Evolutionary conservation across 2,329 filamentous ascomycete species (phyloP).

Genomic region (Phialocephala subalpina): DNA sequence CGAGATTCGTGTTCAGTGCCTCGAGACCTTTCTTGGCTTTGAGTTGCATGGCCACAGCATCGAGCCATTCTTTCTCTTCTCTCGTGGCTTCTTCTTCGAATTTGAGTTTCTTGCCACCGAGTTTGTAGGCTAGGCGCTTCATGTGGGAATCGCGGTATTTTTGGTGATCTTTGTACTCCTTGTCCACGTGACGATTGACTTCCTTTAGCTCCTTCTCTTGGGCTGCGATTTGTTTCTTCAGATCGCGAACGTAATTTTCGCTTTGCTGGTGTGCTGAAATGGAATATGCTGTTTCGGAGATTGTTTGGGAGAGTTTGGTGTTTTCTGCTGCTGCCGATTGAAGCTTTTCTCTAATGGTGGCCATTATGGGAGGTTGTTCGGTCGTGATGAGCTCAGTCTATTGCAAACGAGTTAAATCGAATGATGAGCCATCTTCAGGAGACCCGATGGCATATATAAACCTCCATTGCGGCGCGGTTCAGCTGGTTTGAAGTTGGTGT

Average conservation of each 20-base stretch:
- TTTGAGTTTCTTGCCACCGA: slow-evolving; percentile 57
- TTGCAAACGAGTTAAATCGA: not conserved
- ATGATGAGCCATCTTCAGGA: not conserved
- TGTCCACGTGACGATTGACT: slow-evolving; percentile 51
- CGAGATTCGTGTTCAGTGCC: slow-evolving; percentile 49
- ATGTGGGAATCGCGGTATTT: slow-evolving; percentile 61
- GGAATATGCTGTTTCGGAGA: slow-evolving; percentile 59
- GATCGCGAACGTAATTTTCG: slow-evolving; percentile 52
- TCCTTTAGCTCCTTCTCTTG: slow-evolving; percentile 49
- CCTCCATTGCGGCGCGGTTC: slow-evolving; percentile 11
- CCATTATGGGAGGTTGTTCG: slow-evolving; percentile 10
- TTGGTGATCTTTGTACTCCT: slow-evolving; percentile 60
- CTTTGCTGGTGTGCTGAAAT: slow-evolving; percentile 55
- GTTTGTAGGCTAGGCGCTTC: slow-evolving; percentile 59
- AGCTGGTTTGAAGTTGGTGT: not conserved
- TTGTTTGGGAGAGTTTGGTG: slow-evolving; percentile 52
- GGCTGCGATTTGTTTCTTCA: slow-evolving; percentile 50
- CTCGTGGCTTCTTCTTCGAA: slow-evolving; percentile 58
- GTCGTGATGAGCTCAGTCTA: not conserved
- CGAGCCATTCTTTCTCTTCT: slow-evolving; percentile 63
- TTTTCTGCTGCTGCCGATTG: slow-evolving; percentile 51
- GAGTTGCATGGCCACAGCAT: slow-evolving; percentile 57
- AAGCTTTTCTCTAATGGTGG: slow-evolving; percentile 45
- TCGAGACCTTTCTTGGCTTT: slow-evolving; percentile 53
- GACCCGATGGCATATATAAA: not conserved